Evolutionary conservation across 2,329 filamentous ascomycete species (phyloP).

Genomic region (Neophaeococcomyces aloes): DNA sequence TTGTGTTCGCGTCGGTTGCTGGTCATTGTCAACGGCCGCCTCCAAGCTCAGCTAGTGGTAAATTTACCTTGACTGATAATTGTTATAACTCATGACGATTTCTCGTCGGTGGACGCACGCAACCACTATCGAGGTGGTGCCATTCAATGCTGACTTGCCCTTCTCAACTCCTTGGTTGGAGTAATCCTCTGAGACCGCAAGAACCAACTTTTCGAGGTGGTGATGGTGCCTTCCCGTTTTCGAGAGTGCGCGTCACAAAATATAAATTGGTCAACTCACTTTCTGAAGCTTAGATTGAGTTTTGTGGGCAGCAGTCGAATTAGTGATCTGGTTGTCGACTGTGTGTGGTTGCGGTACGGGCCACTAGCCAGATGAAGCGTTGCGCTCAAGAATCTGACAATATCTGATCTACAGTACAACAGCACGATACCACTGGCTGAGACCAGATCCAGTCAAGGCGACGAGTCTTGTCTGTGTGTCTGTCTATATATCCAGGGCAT

Average conservation of each 20-base stretch:
- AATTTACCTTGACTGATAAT: slow-evolving; percentile 19
- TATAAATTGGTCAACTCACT: no score
- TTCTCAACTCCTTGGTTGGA: no score
- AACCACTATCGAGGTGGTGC: slow-evolving; percentile 2
- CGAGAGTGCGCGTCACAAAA: no score
- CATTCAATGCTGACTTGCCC: no score
- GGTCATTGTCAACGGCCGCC: neutral
- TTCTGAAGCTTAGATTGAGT: no score
- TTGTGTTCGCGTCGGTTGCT: slow-evolving; percentile 60
- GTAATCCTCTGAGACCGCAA: no score
- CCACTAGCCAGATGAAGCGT: neutral
- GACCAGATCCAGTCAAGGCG: no score
- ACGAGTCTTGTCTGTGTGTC: no score
- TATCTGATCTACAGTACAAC: neutral
- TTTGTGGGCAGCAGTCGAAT: neutral
- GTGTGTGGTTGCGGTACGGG: neutral
- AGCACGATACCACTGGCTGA: neutral
- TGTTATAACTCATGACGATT: slow-evolving; percentile 17
- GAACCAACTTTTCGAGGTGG: no score
- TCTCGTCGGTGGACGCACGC: slow-evolving; percentile 5
- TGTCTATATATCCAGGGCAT: no score
- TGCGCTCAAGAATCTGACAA: neutral
- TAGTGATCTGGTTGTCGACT: slow-evolving; percentile 3
- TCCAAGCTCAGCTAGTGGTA: neutral
- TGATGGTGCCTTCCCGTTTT: no score